Evolutionary conservation across 1,139 yeast genomes (phyloP).

Genomic region (Wickerhamiella infanticola): DNA sequence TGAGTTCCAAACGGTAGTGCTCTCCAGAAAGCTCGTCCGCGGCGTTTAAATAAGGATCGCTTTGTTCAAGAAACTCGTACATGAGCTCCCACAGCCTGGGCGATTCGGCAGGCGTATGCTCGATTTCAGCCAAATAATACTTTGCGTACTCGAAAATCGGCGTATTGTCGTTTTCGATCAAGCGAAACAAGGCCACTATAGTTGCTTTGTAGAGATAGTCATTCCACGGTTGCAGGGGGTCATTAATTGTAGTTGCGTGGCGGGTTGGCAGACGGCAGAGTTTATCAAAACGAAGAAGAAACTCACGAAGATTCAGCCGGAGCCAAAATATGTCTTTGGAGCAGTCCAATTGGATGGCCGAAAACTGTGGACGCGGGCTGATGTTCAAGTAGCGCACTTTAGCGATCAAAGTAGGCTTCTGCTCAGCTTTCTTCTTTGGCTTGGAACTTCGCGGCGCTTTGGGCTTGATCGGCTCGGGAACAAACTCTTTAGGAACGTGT

Average conservation of each 20-base stretch:
- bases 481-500: neutral
- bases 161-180: slow-evolving; percentile 21
- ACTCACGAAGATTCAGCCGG: slow-evolving; percentile 17
- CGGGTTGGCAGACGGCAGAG: slow-evolving; percentile 23
- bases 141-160: slow-evolving; percentile 15
- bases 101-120: slow-evolving; percentile 20
- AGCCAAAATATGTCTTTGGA: slow-evolving; percentile 14
- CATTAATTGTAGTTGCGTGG: slow-evolving; percentile 22
- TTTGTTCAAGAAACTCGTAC: slow-evolving; percentile 15
- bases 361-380: slow-evolving; percentile 13
- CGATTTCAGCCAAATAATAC: slow-evolving; percentile 19
- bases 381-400: slow-evolving; percentile 9
- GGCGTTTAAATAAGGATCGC: slow-evolving; percentile 11
- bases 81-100: slow-evolving; percentile 19
- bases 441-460: neutral
- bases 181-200: slow-evolving; percentile 19
- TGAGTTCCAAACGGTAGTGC: slow-evolving; percentile 13
- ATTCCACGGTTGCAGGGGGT: slow-evolving; percentile 24
- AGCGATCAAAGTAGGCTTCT: slow-evolving; percentile 8
- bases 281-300: slow-evolving; percentile 20
- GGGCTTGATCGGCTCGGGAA: neutral
- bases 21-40: slow-evolving; percentile 11
- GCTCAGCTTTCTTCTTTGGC: neutral
- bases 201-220: slow-evolving; percentile 25
- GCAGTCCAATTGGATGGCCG: slow-evolving; percentile 10